A percentile compares a stretch with the other conserved stretches of the same genome.
Evolutionary conservation across 2,329 filamentous ascomycete species (phyloP).

Genomic region (Acephala macrosclerotiorum): DNA sequence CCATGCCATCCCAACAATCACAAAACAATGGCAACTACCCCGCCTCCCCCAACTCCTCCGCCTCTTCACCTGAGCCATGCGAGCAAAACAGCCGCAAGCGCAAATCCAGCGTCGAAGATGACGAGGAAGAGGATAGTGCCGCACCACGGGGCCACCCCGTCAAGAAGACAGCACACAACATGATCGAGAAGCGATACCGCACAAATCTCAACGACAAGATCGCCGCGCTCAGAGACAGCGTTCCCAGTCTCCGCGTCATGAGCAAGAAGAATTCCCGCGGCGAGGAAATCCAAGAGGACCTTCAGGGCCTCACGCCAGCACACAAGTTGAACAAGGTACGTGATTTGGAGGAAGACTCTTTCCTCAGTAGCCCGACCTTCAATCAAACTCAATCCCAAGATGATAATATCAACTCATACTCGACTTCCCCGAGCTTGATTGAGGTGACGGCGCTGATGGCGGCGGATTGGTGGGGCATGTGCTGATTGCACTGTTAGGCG

Average conservation of each 20-base stretch:
- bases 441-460: conserved; percentile 9
- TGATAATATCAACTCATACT: neutral
- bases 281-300: conserved; percentile 64
- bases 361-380: neutral
- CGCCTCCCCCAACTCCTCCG: conserved; percentile 58
- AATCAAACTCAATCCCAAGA: neutral
- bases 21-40: conserved; percentile 41
- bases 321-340: conserved; percentile 73
- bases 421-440: neutral
- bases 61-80: conserved; percentile 35
- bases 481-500: conserved; percentile 31
- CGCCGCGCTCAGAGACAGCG: conserved; percentile 75
- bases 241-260: conserved; percentile 71
- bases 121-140: conserved; percentile 51
- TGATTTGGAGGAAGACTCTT: neutral
- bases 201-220: conserved; percentile 88
- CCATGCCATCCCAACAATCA: conserved; percentile 61
- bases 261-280: conserved; percentile 54
- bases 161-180: conserved; percentile 85
- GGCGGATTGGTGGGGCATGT: conserved; percentile 13
- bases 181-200: conserved; percentile 85
- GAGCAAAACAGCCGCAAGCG: conserved; percentile 52
- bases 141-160: conserved; percentile 49
- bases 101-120: conserved; percentile 41
- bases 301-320: conserved; percentile 65